Evolutionary conservation across 768 basidiomycete species (phyloP), one percentile per base, ranked within the genome.

Genomic region (Amanita phalloides): DNA sequence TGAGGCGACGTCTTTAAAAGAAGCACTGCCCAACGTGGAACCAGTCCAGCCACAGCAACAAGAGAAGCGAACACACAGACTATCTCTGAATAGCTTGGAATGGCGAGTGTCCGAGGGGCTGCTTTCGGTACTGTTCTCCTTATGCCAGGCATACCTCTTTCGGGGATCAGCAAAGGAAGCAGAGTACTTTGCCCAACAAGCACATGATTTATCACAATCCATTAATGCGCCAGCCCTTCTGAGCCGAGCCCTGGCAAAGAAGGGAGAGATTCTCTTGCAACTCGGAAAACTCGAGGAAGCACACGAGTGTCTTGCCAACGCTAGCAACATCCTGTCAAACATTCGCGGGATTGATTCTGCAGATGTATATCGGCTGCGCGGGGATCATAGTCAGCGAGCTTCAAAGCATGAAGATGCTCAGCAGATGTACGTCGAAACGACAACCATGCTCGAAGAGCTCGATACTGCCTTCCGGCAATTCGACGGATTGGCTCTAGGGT

Each of bases 161-260:
- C 79, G 90, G 14, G 95, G 95, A 0, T 90, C 92, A 4, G 78
- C 83, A 3, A 78, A 86, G 20, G 91, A 94, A 59, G 83, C 90
- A 1, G 83, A 90, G 54, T 93, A 86, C 58, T 95, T 92, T 61
- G 74, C 84, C 0, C 73, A 84, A 37, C 85, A 91, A 61, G 87
- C 86, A 1, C 69, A 75, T n/a, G 79, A 82, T 17, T 68, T 97
- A 1, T 88, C 90, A 0, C 68, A 74, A 44, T 72, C 84, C 5
- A 62, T 91, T 9, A 82, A 82, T 54, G 78, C 84, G 0, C 80
- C 84, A 13, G 74, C 79, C 0, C 67, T 88, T 59, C 64, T 75
- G 6, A 78, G 82, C 20, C 77, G 86, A 7, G 87, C 89, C 0
- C 65, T 84, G 26, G 73, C 82, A 0, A 71, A 76, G 57, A 77